Evolutionary conservation across 768 basidiomycete genomes (phyloP).

Genomic region (Saitozyma podzolica): DNA sequence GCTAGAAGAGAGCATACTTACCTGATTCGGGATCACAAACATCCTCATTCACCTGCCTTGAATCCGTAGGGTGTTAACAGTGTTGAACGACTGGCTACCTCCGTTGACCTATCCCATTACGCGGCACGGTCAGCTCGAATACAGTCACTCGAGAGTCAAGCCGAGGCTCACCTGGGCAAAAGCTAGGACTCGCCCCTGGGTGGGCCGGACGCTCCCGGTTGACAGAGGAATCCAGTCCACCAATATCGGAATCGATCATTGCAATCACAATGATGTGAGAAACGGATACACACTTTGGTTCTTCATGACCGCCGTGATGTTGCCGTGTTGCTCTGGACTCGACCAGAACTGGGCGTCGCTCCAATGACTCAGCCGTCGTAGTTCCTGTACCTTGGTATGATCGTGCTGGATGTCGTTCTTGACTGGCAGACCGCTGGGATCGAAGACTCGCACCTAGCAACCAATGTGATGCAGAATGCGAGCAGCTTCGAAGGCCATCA

Average conservation of each 20-base stretch:
- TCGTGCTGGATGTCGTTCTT: constrained; percentile 36
- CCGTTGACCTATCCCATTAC: too few relatives aligned
- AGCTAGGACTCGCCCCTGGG: constrained; percentile 51
- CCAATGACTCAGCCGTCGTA: constrained; percentile 39
- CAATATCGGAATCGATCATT: too few relatives aligned
- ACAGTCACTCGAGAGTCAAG: too few relatives aligned
- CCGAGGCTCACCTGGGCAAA: too few relatives aligned
- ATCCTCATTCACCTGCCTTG: constrained; percentile 53
- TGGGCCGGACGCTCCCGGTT: constrained; percentile 49
- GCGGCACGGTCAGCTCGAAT: too few relatives aligned
- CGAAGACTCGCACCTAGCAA: constrained; percentile 49
- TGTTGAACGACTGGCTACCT: constrained; percentile 50
- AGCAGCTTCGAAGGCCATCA: constrained; percentile 50
- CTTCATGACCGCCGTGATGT: constrained; percentile 52
- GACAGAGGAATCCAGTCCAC: constrained; percentile 54
- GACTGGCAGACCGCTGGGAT: constrained; percentile 40
- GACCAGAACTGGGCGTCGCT: constrained; percentile 40
- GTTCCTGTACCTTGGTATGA: constrained; percentile 45
- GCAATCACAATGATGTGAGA: too few relatives aligned
- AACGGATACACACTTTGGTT: too few relatives aligned
- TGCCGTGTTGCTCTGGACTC: constrained; percentile 50
- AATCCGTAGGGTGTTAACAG: constrained; percentile 47
- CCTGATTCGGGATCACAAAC: constrained; percentile 44
- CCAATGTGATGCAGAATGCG: constrained; percentile 43
- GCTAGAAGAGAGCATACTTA: too few relatives aligned